Evolutionary conservation across 2,329 filamentous ascomycete genomes (phyloP), one percentile per base, ranked within the genome.

Genomic region (Paecilomyces variotii): DNA sequence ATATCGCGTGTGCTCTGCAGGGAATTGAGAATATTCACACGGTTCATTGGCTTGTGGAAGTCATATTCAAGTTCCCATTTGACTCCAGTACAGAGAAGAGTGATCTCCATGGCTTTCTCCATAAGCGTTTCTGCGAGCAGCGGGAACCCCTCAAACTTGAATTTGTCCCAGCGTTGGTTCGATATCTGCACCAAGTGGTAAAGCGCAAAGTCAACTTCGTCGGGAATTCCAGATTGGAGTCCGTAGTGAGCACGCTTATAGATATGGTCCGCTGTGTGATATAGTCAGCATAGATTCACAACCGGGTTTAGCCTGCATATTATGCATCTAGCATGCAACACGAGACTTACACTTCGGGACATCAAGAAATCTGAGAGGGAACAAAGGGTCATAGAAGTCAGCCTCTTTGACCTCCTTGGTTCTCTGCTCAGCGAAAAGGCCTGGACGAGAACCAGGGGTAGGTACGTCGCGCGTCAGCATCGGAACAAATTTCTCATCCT

Each of bases 101-200:
- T 88, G 49, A 96, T 82, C 62, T 92, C 85, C 55, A 97, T 79
- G 1, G 89, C 87, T 69, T 95, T 95, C 61, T 91, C 88, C 57
- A 96, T 86, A 9, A 99, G 81, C 2, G 90, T 89, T 73, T 97
- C 94, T 0, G 91, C 90, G 28, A 99, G 81, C 9, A 90, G 87
- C 1, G 90, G 88, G 65, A 97, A 97, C 4, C 90, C 89, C 66
- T 96, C 91, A 64, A 97, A 97, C 61, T 90, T 89, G 76, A 96
- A 97, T 74, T 96, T 96, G 71, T 97, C 94, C 53, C 93, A 93
- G 51, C 92, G 85, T 73, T 97, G 92, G 69, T 88, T 94, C 0
- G 92, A 97, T 28, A 97, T 97, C 71, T 96, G 96, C 60, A 97
- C 91, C 3, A 97, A 78, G 67, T 97, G 93, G 67, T 96, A 91